A percentile compares a stretch with the other conserved stretches of the same genome.
Conservation (phyloP, 441 rosid genomes). For the Raphanus hybrid region DNA sequence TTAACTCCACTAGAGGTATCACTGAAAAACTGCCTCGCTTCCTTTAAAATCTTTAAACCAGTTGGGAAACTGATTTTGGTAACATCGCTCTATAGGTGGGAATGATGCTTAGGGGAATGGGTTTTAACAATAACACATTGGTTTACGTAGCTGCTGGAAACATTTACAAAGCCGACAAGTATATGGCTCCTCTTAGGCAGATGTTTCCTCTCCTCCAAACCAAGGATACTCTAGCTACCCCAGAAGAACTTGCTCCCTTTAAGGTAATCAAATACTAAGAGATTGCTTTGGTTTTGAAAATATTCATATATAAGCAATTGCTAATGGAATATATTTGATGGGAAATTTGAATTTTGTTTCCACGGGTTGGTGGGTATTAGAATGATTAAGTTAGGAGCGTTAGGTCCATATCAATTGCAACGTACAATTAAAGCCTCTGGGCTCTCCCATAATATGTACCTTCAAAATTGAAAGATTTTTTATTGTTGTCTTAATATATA, state of each 20-base stretch:
- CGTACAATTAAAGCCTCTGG: slow-evolving; percentile 18
- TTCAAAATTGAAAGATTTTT: slow-evolving; percentile 4
- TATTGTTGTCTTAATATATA: slow-evolving; percentile 2
- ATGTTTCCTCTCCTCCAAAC: slow-evolving; percentile 96
- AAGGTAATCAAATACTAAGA: slow-evolving; percentile 55
- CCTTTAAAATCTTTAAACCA: slow-evolving; percentile 9
- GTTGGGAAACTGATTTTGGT: slow-evolving; percentile 1
- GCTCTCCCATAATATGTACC: slow-evolving; percentile 14
- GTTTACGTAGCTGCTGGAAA: slow-evolving; percentile 92
- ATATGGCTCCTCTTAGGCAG: slow-evolving; percentile 85
- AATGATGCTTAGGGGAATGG: slow-evolving; percentile 99
- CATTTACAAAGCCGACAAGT: slow-evolving; percentile 85
- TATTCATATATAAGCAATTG: slow-evolving; percentile 2
- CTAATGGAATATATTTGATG: background rate
- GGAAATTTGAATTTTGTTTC: background rate
- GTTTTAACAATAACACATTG: slow-evolving; percentile 78
- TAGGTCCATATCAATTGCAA: slow-evolving; percentile 14
- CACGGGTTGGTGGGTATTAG: background rate
- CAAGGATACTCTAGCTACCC: slow-evolving; percentile 76
- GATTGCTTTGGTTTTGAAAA: background rate
- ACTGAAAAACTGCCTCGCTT: background rate
- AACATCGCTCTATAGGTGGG: slow-evolving; percentile 69
- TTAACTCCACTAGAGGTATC: slow-evolving; percentile 90
- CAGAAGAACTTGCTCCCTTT: slow-evolving; percentile 86
- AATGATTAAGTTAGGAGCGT: slow-evolving; percentile 14